Conservation (phyloP, 768 basidiomycete genomes). For the Termitomyces sp. region DNA sequence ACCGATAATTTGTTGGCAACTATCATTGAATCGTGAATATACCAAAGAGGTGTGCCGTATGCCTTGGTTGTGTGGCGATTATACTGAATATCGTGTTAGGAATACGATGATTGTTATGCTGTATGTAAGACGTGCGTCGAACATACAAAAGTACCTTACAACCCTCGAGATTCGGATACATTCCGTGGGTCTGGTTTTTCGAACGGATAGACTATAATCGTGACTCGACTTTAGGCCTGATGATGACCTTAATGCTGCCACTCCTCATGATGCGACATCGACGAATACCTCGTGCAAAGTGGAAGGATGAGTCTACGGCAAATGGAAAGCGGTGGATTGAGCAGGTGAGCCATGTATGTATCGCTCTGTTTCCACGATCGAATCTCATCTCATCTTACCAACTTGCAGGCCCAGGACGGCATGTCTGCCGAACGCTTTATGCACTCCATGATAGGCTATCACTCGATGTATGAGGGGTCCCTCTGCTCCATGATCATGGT, state of each 20-base stretch:
- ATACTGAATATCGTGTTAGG: slow-evolving; percentile 33
- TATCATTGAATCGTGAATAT: slow-evolving; percentile 71
- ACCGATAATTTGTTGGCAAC: slow-evolving; percentile 76
- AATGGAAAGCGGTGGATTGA: slow-evolving; percentile 82
- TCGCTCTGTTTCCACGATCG: not conserved
- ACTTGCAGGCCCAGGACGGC: slow-evolving; percentile 43
- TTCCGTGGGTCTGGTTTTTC: slow-evolving; percentile 48
- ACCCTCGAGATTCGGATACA: slow-evolving; percentile 53
- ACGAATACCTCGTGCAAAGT: slow-evolving; percentile 69
- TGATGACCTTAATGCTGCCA: slow-evolving; percentile 71
- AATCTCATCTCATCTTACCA: slow-evolving; percentile 8
- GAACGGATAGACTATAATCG: not conserved
- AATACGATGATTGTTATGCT: slow-evolving; percentile 64
- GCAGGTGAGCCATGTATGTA: slow-evolving; percentile 37
- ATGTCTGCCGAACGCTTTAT: slow-evolving; percentile 60
- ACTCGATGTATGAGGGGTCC: slow-evolving; percentile 61
- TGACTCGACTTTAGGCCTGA: slow-evolving; percentile 39
- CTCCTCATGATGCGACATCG: slow-evolving; percentile 84
- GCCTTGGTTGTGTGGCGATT: slow-evolving; percentile 5
- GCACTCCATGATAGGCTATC: slow-evolving; percentile 77
- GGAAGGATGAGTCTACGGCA: slow-evolving; percentile 56
- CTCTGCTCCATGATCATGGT: slow-evolving; percentile 84
- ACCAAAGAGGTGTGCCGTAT: slow-evolving; percentile 46
- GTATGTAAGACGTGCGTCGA: slow-evolving; percentile 57
- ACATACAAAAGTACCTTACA: slow-evolving; percentile 46